Evolutionary conservation across 495 filamentous ascomycete species (phyloP).

Genomic region (Hypoxylon fuscum): DNA sequence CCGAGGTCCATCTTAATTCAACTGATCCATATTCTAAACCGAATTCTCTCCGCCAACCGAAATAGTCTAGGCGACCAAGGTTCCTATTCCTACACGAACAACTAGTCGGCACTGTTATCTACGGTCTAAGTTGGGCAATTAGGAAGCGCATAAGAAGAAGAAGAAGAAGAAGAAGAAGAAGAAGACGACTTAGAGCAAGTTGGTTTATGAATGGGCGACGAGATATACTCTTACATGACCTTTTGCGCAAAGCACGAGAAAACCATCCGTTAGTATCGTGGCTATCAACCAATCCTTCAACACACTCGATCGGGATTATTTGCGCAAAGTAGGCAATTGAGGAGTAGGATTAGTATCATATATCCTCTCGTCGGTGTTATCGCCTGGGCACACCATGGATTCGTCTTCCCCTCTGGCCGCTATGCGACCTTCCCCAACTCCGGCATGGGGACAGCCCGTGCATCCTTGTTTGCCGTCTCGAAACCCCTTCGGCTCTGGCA

Average conservation of each 20-base stretch:
- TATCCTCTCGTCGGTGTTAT: slow-evolving; percentile 15
- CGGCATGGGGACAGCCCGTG: slow-evolving; percentile 55
- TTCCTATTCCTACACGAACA: slow-evolving; percentile 1
- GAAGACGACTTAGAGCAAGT: too few species aligned
- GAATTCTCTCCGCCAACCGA: not conserved
- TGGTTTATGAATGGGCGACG: too few species aligned
- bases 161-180: too few species aligned
- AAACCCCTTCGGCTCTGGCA: slow-evolving; percentile 66
- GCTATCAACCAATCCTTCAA: slow-evolving; percentile 22
- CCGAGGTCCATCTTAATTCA: slow-evolving; percentile 14
- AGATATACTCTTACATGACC: not conserved
- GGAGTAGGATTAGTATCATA: slow-evolving; percentile 36
- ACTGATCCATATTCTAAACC: slow-evolving; percentile 2
- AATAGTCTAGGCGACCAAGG: slow-evolving; percentile 6
- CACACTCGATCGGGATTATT: slow-evolving; percentile 29
- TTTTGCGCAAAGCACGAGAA: slow-evolving; percentile 18
- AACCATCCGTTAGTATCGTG: slow-evolving; percentile 38
- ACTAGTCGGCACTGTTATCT: slow-evolving; percentile 15
- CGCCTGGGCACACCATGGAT: slow-evolving; percentile 70
- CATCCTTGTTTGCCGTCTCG: slow-evolving; percentile 59
- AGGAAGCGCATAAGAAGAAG: slow-evolving; percentile 3
- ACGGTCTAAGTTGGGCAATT: slow-evolving; percentile 19
- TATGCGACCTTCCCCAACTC: slow-evolving; percentile 82
- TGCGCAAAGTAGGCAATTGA: slow-evolving; percentile 26
- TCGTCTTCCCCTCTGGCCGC: slow-evolving; percentile 93